Base-by-base conservation (phyloP, 495 filamentous ascomycete species). In the Opeltia flavorubescens region DNA sequence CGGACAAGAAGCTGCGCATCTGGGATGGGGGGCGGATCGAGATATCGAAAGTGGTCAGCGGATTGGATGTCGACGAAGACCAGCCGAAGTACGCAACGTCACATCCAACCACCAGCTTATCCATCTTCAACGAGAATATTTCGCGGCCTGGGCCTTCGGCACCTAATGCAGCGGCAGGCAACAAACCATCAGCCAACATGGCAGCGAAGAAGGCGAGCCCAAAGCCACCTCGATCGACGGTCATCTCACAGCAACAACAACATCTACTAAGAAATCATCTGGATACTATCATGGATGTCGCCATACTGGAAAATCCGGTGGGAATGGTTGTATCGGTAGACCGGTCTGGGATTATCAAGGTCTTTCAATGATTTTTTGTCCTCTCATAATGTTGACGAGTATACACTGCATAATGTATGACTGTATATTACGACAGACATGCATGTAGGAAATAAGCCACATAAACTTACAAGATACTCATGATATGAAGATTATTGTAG, bases 251-350 rank as follows among this genome's bases (percentile, higher is more conserved):
- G 50, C 83, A 94, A 63, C 88, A 95, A 59, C 86, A 91, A 62
- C 76, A 84, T 62, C 55, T 96, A 35, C 66, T 91, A 34, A 88
- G 79, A 60, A 84, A 77, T 50, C 93, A 99, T 66, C 54, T 96
- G 52, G 93, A 96, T 64, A 76, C 80, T 13, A 80, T 99, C 47
- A 74, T 81, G 51, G 93, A 96, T 67, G 82, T 95, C 41, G 83
- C 83, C 11, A 66, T 96, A 47, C 63, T 99, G 56, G 85, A 95
- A 65, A 70, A 73, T 47, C 93, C 93, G 40, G 94, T 93, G 62
- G 81, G 86, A 7, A 95, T 96, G 88, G 77, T 84, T 33, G 70
- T 96, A 24, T 89, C 82, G 55, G 89, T 80, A 41, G 93, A 99
- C 67, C 73, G 89, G 53, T 81, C 80, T n/a, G 93, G 93, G 3